These are phyloP conservation scores for Magnusiomyces tetraspermus DNA, from an alignment of 1,139 yeast species.

Conservation along the genomic window DNA sequence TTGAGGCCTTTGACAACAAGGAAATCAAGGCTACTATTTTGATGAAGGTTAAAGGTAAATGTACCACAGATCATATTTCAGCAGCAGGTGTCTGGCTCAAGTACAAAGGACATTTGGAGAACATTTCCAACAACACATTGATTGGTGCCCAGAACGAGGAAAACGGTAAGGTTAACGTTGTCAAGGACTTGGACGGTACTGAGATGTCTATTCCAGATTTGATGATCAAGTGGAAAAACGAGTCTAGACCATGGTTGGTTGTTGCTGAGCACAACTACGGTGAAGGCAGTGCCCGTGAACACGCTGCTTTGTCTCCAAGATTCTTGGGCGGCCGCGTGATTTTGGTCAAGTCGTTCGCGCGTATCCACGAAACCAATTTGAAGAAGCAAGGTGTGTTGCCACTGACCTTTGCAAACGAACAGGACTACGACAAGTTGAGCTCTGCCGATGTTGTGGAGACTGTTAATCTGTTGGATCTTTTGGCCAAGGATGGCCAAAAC, in stretches of 20 bases:
- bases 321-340: conserved; percentile 86
- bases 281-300: conserved; percentile 98
- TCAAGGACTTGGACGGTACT: conserved; percentile 77
- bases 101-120: conserved; percentile 94
- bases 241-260: conserved; percentile 80
- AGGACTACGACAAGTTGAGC: conserved; percentile 71
- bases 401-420: conserved; percentile 77
- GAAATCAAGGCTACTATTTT: conserved; percentile 70
- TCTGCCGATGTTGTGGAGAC: conserved; percentile 78
- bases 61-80: conserved; percentile 96
- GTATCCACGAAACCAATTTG: conserved; percentile 86
- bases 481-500: conserved; percentile 72
- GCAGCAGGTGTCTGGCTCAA: conserved; percentile 99
- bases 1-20: conserved; percentile 72
- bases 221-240: conserved; percentile 91
- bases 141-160: conserved; percentile 97
- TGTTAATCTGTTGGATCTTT: conserved; percentile 64
- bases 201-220: conserved; percentile 78
- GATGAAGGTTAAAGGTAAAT: conserved; percentile 90
- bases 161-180: conserved; percentile 89
- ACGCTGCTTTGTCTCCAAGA: conserved; percentile 93
- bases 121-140: conserved; percentile 86
- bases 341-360: conserved; percentile 89
- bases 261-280: conserved; percentile 97
- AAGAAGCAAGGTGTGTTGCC: conserved; percentile 97